Percentiles rank a stretch among this genome's conserved stretches.
Conservation (phyloP, 176 grass and related monocot species). For the Bonia amplexicaulis region DNA sequence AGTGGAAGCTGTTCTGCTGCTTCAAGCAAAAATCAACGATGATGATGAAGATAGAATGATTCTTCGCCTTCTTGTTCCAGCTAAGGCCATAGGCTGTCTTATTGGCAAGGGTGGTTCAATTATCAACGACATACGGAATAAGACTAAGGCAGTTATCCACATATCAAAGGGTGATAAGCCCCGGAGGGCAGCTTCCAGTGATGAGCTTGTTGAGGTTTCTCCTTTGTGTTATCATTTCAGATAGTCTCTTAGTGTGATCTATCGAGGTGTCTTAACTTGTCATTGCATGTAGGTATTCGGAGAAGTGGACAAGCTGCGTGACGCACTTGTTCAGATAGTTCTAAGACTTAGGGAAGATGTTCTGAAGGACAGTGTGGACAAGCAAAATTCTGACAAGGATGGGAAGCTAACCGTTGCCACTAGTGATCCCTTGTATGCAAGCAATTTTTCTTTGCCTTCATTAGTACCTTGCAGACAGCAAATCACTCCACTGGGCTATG, state of each 20-base stretch:
- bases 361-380: constrained; percentile 75
- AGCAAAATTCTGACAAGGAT: constrained; percentile 64
- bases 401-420: constrained; percentile 36
- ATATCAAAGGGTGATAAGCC: constrained; percentile 90
- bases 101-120: constrained; percentile 96
- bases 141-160: constrained; percentile 72
- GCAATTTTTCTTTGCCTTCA: constrained; percentile 47
- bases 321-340: constrained; percentile 89
- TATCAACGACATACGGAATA: constrained; percentile 87
- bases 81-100: constrained; percentile 80
- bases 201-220: constrained; percentile 87
- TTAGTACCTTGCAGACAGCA: constrained; percentile 50
- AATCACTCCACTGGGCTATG: constrained; percentile 51
- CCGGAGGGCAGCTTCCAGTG: constrained; percentile 54
- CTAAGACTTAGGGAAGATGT: constrained; percentile 90
- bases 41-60: constrained; percentile 52
- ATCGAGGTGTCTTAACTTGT: background rate
- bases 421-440: constrained; percentile 55
- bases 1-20: constrained; percentile 88
- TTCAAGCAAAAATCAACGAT: constrained; percentile 91
- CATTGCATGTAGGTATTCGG: constrained; percentile 58
- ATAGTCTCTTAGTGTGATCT: background rate
- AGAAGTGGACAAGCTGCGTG: constrained; percentile 75
- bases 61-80: constrained; percentile 81
- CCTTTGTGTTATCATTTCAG: constrained; percentile 10